Percentiles rank a stretch among this genome's conserved stretches.
Evolutionary conservation across 1,284 basidiomycete genomes (phyloP).

Genomic region (Pascua sp.): DNA sequence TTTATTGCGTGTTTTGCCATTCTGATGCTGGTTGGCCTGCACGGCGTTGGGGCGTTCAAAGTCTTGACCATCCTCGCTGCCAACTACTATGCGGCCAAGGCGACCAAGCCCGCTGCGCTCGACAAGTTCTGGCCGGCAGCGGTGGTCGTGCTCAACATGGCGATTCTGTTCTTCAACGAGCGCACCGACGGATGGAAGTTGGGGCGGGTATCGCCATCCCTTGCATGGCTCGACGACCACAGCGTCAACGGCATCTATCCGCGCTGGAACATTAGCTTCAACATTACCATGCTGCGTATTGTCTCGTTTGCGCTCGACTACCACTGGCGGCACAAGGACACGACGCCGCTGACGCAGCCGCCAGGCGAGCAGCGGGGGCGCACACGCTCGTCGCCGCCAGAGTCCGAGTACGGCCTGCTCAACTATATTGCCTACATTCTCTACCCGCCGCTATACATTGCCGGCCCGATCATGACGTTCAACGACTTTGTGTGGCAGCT

Average conservation of each 20-base stretch:
- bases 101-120: slow-evolving; percentile 31
- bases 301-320: slow-evolving; percentile 91
- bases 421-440: slow-evolving; percentile 72
- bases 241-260: slow-evolving; percentile 62
- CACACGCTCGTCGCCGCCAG: slow-evolving; percentile 51
- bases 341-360: slow-evolving; percentile 4
- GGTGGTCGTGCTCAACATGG: slow-evolving; percentile 66
- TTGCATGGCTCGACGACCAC: slow-evolving; percentile 59
- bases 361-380: slow-evolving; percentile 53
- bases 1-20: slow-evolving; percentile 59
- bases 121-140: slow-evolving; percentile 32
- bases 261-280: slow-evolving; percentile 91
- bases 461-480: slow-evolving; percentile 93
- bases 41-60: slow-evolving; percentile 81
- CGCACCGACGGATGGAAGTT: slow-evolving; percentile 72
- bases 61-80: slow-evolving; percentile 64
- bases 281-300: slow-evolving; percentile 92
- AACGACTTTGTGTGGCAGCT: slow-evolving; percentile 83
- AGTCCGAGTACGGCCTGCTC: slow-evolving; percentile 56
- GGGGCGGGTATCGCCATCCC: slow-evolving; percentile 56
- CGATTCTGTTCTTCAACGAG: slow-evolving; percentile 74
- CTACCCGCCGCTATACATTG: slow-evolving; percentile 92
- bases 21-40: slow-evolving; percentile 72
- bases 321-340: slow-evolving; percentile 62
- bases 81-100: slow-evolving; percentile 69